Evolutionary conservation across 208 protist genomes (phyloP).

Genomic region (Trypanosoma grayi): DNA sequence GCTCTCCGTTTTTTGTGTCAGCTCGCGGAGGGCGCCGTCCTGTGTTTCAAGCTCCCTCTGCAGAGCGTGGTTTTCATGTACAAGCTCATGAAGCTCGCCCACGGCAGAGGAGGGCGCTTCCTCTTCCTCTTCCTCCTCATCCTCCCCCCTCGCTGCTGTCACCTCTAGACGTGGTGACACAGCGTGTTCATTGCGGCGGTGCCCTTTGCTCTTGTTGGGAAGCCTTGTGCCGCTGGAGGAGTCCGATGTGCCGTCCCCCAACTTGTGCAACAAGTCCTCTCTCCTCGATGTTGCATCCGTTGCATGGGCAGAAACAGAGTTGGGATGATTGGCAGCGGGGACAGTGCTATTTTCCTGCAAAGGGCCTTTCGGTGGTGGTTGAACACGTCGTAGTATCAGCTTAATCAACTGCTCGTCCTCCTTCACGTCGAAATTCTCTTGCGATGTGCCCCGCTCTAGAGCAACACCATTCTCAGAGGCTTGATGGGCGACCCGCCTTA

Average conservation of each 20-base stretch:
- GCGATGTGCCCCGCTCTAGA: too few species aligned
- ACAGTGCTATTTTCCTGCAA: neutral
- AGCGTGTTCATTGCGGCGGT: neutral
- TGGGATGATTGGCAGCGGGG: neutral
- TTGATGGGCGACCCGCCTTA: too few species aligned
- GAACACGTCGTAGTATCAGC: neutral
- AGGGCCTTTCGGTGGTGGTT: neutral
- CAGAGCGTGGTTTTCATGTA: constrained; percentile 43
- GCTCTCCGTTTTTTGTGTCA: constrained; percentile 66
- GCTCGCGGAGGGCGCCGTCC: constrained; percentile 41
- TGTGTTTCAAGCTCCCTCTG: constrained; percentile 40
- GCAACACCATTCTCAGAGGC: too few species aligned
- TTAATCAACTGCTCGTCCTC: constrained; percentile 13
- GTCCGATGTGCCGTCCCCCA: neutral
- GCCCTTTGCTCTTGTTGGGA: neutral
- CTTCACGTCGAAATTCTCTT: constrained; percentile 14
- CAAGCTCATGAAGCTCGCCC: constrained; percentile 3
- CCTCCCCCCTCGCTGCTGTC: neutral
- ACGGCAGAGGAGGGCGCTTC: neutral
- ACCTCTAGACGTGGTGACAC: neutral
- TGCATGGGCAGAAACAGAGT: neutral
- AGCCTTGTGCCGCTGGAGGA: neutral
- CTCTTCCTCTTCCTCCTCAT: neutral
- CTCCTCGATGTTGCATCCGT: neutral
- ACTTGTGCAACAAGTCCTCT: neutral